Conservation (phyloP, 2,329 filamentous ascomycete genomes). For the Calcarisporium arbuscula region DNA sequence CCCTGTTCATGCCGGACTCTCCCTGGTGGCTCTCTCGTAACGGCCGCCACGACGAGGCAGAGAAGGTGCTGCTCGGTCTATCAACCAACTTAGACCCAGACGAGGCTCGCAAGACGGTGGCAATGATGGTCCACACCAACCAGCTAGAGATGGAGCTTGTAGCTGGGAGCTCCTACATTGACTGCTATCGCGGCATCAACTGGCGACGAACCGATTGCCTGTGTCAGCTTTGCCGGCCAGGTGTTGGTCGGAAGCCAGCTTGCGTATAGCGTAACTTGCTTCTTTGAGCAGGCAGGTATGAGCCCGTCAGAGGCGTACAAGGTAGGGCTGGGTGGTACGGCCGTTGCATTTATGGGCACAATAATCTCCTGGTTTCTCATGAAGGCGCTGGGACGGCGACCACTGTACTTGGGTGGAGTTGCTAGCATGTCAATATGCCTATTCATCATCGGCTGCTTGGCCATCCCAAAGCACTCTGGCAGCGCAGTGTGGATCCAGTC, state of each 20-base stretch:
- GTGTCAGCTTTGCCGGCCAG: constrained; percentile 6
- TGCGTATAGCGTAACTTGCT: constrained; percentile 31
- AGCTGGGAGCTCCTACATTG: too few species aligned
- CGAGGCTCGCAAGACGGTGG: constrained; percentile 38
- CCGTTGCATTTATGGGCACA: constrained; percentile 36
- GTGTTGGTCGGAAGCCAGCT: constrained; percentile 15
- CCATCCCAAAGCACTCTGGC: background rate
- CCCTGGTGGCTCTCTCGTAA: constrained; percentile 36
- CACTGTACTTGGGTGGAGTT: constrained; percentile 38
- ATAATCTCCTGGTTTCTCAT: constrained; percentile 37
- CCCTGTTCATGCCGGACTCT: constrained; percentile 32
- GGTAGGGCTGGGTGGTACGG: constrained; percentile 31
- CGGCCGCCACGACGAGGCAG: constrained; percentile 24
- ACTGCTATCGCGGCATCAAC: too few species aligned
- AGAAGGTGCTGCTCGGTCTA: constrained; percentile 23
- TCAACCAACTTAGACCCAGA: constrained; percentile 21
- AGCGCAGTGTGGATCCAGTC: constrained; percentile 28
- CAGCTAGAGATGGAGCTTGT: constrained; percentile 34
- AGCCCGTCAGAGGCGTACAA: constrained; percentile 20
- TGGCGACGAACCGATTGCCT: constrained; percentile 45
- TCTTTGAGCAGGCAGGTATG: constrained; percentile 31
- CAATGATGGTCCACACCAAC: constrained; percentile 34
- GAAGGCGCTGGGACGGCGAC: constrained; percentile 37
- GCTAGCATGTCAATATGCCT: constrained; percentile 30
- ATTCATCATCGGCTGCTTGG: constrained; percentile 33